Percentiles rank a stretch among this genome's conserved stretches.
phyloP scores from a whole-genome alignment of 2,329 filamentous ascomycete species.

The Fusarium nodosum region DNA sequence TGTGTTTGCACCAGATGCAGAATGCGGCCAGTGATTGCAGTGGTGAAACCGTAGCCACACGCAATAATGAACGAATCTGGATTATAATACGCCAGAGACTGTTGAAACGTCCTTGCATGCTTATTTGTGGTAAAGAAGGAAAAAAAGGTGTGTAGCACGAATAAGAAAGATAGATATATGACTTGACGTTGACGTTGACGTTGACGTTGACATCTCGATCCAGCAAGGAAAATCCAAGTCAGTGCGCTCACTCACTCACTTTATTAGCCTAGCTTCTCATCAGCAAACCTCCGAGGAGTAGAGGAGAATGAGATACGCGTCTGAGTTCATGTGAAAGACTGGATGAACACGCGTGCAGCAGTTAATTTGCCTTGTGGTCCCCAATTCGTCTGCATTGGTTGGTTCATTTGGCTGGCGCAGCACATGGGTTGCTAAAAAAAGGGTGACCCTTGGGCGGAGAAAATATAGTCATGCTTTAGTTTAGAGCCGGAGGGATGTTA shows the following conservation, averaged over 20 bases:
- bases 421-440: constrained; percentile 46
- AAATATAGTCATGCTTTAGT: constrained; percentile 19
- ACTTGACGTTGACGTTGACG: constrained; percentile 24
- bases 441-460: constrained; percentile 21
- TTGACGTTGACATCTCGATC: constrained; percentile 35
- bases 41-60: constrained; percentile 38
- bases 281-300: background rate
- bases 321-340: constrained; percentile 21
- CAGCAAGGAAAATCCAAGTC: constrained; percentile 7
- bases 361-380: constrained; percentile 36
- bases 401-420: constrained; percentile 19
- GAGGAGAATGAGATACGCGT: constrained; percentile 12
- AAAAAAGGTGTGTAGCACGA: constrained; percentile 17
- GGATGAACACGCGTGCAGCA: constrained; percentile 29
- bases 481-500: constrained; percentile 4
- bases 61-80: constrained; percentile 18
- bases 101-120: constrained; percentile 26
- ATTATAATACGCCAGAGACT: constrained; percentile 13
- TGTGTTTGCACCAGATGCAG: constrained; percentile 9
- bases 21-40: constrained; percentile 26
- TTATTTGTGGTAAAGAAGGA: constrained; percentile 1
- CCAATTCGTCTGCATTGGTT: background rate
- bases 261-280: background rate
- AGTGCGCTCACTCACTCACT: background rate
- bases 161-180: background rate